Evolutionary conservation across 768 basidiomycete genomes (phyloP).

Genomic region (Arthromyces matolae): DNA sequence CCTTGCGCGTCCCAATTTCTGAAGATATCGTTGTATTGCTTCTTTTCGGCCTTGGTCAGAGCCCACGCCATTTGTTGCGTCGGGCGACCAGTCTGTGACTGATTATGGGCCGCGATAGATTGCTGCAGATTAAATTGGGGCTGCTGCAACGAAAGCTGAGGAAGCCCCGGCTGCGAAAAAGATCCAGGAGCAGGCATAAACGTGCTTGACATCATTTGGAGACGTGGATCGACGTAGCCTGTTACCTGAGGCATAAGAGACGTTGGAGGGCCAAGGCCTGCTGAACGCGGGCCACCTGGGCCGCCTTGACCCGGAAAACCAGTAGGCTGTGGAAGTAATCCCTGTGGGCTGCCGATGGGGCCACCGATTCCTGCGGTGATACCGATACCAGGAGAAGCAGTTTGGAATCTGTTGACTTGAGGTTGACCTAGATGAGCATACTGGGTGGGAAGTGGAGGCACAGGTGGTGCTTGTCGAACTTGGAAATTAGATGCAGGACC

Average conservation of each 20-base stretch:
- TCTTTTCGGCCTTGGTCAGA: constrained; percentile 85
- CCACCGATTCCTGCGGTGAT: no score
- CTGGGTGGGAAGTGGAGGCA: constrained; percentile 60
- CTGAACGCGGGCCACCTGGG: constrained; percentile 33
- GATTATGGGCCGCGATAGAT: constrained; percentile 85
- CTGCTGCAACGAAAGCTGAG: constrained; percentile 66
- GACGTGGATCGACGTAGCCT: constrained; percentile 77
- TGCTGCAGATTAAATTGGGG: constrained; percentile 76
- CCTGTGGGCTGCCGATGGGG: no score
- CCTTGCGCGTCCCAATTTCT: constrained; percentile 87
- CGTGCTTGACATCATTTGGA: constrained; percentile 85
- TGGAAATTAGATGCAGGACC: constrained; percentile 36
- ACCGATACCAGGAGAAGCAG: constrained; percentile 49
- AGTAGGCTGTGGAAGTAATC: constrained; percentile 50
- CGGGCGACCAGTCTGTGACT: constrained; percentile 61
- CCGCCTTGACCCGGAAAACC: constrained; percentile 54
- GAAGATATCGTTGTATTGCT: constrained; percentile 95
- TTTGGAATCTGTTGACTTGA: constrained; percentile 49
- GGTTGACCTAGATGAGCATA: constrained; percentile 53
- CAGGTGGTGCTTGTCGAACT: constrained; percentile 47
- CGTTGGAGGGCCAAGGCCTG: no score
- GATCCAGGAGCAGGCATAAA: constrained; percentile 69
- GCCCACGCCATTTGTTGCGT: constrained; percentile 81
- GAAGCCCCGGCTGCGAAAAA: no score
- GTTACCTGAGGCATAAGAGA: constrained; percentile 75